Conservation (phyloP, 140 eudicot species). For the Ambrosia hybrid region DNA sequence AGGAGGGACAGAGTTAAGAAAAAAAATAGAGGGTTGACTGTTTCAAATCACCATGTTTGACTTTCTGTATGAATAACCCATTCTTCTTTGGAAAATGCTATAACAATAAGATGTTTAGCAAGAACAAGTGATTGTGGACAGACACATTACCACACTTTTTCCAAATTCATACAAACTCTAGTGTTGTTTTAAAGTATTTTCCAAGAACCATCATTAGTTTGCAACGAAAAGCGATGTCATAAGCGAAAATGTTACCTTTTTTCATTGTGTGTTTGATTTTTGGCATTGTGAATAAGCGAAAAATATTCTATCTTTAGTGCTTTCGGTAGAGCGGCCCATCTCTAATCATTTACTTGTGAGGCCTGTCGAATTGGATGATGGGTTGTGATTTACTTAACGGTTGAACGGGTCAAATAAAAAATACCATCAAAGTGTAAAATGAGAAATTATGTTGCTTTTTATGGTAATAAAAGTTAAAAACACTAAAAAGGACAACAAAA, state of each 20-base stretch:
- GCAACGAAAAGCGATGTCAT: background rate
- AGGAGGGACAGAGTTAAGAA: background rate
- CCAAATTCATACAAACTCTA: background rate
- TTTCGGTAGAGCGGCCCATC: background rate
- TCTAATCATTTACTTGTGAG: conserved; percentile 12
- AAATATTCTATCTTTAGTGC: background rate
- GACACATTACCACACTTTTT: background rate
- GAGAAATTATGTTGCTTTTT: background rate
- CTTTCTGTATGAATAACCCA: background rate
- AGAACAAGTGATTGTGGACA: conserved; percentile 6
- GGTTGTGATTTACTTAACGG: background rate
- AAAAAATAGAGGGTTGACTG: background rate
- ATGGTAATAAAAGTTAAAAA: background rate
- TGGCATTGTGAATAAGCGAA: background rate
- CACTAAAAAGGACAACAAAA: background rate
- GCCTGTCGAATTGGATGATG: background rate
- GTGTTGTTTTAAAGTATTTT: background rate
- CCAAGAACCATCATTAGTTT: background rate
- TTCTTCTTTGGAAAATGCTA: conserved; percentile 1
- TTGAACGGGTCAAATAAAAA: background rate
- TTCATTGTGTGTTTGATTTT: background rate
- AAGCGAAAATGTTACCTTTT: conserved; percentile 2
- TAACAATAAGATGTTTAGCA: background rate
- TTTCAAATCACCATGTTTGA: conserved; percentile 1
- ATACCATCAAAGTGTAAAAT: background rate